Evolutionary conservation across 768 basidiomycete genomes (phyloP).

Genomic region (Boletellus sp.): DNA sequence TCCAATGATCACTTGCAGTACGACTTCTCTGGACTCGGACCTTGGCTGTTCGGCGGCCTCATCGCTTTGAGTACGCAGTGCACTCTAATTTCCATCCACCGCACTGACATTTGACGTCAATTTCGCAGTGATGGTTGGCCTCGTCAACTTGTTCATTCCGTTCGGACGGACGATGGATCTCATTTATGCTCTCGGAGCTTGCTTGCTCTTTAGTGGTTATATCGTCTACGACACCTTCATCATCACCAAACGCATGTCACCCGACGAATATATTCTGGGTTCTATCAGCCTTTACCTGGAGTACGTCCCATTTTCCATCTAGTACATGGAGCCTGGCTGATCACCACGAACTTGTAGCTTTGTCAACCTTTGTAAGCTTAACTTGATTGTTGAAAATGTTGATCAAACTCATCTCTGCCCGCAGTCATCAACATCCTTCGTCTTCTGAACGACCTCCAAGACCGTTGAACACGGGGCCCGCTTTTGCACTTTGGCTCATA

Average conservation of each 20-base stretch:
- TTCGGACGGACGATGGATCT: conserved; percentile 81
- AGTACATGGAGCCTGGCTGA: conserved; percentile 10
- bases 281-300: conserved; percentile 94
- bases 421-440: conserved; percentile 84
- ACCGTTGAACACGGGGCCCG: conserved; percentile 28
- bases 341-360: conserved; percentile 47
- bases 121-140: conserved; percentile 64
- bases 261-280: conserved; percentile 92
- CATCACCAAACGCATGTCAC: conserved; percentile 84
- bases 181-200: conserved; percentile 71
- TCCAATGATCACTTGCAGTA: conserved; percentile 46
- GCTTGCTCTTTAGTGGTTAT: conserved; percentile 85
- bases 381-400: not conserved
- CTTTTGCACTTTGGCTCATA: not conserved
- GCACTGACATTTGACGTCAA: not conserved
- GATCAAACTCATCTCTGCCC: not conserved
- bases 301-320: conserved; percentile 40
- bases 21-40: conserved; percentile 90
- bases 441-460: conserved; percentile 58
- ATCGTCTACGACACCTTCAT: conserved; percentile 87
- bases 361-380: conserved; percentile 75
- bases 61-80: conserved; percentile 63
- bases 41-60: conserved; percentile 84
- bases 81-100: not conserved
- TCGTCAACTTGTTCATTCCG: conserved; percentile 84